Evolutionary conservation across 495 filamentous ascomycete species (phyloP), one percentile per base, ranked within the genome.

Genomic region (Penicillium waksmanii): DNA sequence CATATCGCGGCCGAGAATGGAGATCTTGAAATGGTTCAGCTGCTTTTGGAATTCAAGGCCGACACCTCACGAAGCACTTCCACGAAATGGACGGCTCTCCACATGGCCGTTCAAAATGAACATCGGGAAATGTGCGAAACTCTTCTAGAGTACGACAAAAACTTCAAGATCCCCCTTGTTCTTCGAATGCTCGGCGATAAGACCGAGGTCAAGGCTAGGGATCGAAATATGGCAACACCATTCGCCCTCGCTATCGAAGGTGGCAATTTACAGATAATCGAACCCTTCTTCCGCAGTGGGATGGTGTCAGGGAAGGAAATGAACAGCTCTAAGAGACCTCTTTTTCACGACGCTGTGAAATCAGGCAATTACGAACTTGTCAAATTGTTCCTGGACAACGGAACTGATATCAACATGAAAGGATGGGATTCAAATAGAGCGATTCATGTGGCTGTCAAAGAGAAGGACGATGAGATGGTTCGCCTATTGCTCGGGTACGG

Each of bases 261-360:
- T 9, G 44, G 55, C 5, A 17, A 49, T 49, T 15, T 47, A 1
- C 8, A 19, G 42, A 56, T 56, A 11, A 44, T 50, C 11, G 33
- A 56, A 17, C 18, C 48, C 1, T 48, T 56, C 5, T 27, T 56
- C 15, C 15, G 44, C 18, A 56, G 42, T 35, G 31, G 27, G 3
- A 18, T 18, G 9, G 42, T 44, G n/a, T 56, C 44, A 5, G 42
- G 42, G 18, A 47, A 48, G 12, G 54, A 27, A 13, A 11, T 23
- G 11, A 34, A 56, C 35, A 13, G 25, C 11, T 11, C 47, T 21
- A 56, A 56, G 36, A 56, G 25, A 15, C 43, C 25, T 27, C 18
- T 56, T 2, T 56, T 56, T 35, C 54, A 56, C 19, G 25, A 49
- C 19, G 54, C 54, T 56, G 54, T 56, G 25, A 48, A 56, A 6